Conservation (phyloP, 2,329 filamentous ascomycete species). For the Ceratocystis albifundus region DNA sequence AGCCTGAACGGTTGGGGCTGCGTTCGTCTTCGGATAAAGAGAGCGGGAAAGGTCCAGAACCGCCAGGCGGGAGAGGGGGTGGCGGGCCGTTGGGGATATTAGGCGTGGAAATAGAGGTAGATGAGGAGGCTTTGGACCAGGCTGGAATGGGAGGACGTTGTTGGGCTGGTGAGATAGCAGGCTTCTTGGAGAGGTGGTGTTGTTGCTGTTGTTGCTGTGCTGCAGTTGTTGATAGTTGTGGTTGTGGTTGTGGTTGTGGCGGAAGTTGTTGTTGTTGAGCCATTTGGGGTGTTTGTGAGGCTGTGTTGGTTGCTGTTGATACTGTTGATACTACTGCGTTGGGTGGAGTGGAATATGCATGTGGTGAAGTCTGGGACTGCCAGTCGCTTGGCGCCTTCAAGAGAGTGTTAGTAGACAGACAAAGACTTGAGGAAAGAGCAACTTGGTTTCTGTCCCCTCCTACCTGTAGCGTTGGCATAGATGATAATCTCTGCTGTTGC, state of each 20-base stretch:
- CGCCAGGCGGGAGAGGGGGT: not conserved
- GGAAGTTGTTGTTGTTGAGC: slow-evolving; percentile 7
- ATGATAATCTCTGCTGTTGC: slow-evolving; percentile 19
- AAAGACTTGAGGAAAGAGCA: not conserved
- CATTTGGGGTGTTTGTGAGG: slow-evolving; percentile 11
- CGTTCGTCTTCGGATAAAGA: slow-evolving; percentile 51
- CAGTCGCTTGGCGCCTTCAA: slow-evolving; percentile 1
- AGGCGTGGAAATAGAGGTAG: slow-evolving; percentile 13
- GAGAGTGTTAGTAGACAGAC: not conserved
- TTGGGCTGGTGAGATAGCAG: slow-evolving; percentile 38
- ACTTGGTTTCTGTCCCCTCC: not conserved
- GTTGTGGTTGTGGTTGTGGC: not conserved
- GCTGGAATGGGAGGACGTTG: slow-evolving; percentile 43
- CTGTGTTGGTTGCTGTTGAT: not conserved
- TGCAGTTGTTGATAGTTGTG: not conserved
- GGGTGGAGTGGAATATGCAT: slow-evolving; percentile 6
- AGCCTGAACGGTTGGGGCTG: slow-evolving; percentile 42
- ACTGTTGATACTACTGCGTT: not conserved
- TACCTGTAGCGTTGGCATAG: slow-evolving; percentile 12
- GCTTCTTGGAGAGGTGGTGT: slow-evolving; percentile 17
- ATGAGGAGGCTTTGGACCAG: slow-evolving; percentile 32
- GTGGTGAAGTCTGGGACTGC: not conserved
- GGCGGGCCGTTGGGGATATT: not conserved
- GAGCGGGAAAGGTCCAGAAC: slow-evolving; percentile 36
- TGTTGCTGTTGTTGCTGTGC: slow-evolving; percentile 1